Evolutionary conservation across 2,329 filamentous ascomycete species (phyloP), one percentile per base, ranked within the genome.

Genomic region (Fusarium stilboides): DNA sequence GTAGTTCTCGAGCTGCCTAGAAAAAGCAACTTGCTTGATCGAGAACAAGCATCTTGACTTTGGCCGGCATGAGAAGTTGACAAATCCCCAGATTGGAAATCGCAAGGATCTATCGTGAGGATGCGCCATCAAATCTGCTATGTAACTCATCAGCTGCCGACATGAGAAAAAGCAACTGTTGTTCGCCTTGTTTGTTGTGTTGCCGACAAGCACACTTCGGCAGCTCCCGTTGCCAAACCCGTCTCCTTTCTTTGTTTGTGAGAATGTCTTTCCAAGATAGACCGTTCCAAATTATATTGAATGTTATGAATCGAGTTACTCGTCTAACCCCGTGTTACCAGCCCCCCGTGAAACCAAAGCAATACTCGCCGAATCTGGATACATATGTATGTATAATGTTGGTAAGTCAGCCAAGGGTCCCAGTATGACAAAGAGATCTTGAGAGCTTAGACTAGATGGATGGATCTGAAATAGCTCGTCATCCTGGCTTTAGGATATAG

Each of bases 11-110:
- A 49, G 44, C 52, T 33, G 56, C 24, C 43, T 33, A 52, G 42
- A 57, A 69, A 63, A 68, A 69, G 62, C 53, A 70, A 59, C 52
- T 37, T 34, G 7, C 39, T 49, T 42, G 33, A 39, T 52, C 37
- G 19, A 24, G 22, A 43, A 54, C 47, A 53, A 20, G 54, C 37
- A 43, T 57, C 47, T 39, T 19, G 40, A 24, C 54, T 26, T 26
- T 15, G 22, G 42, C 22, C 42, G 26, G 24, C 42, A 12, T 44
- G 42, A 31, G 20, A 20, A 8, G 13, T 43, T 15, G 20, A 24
- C 20, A 17, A 14, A 26, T 42, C 10, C 33, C 53, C 26, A 52
- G 31, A 33, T 43, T 43, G 28, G 37, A 36, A 22, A 57, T 33
- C 43, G 14, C 28, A 54, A 39, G 54, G 46, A 42, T 42, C 31